Base-by-base conservation (phyloP, 306 rosid species). In the Cicer pinnatifidum region DNA sequence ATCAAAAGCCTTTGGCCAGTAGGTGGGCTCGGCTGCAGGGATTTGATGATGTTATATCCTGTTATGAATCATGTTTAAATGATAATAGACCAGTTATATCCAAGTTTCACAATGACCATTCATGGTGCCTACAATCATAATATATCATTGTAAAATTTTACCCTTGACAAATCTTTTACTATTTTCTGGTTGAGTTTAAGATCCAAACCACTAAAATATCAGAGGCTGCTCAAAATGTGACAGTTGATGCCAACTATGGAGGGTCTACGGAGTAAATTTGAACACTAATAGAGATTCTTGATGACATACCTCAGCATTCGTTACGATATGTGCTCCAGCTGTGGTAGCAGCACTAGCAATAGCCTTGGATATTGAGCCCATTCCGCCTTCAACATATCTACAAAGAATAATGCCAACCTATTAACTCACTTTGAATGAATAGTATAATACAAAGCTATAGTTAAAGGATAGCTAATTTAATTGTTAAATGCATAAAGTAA, bases 381-480 rank as follows among this genome's bases (percentile, higher is more conserved):
- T 94, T 81, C 99, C 99, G 78, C 99, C 99, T 88, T 94, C 99
- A 72, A 91, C 99, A 69, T 89, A 84, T 63, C 99, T 94, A 67
- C 68, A 73, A 47, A 43, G 72, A 85, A 85, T 1, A 56, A 65
- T 51, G 63, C 75, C 19, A 74, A 8, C 44, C 38, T 71, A 56
- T 40, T 65, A 39, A 67, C 63, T 47, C 71, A 7, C 37, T 38
- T 67, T 48, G 46, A 65, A 67, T 69, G 23, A 62, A 62, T 52
- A 68, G 58, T 17, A 57, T 13, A 74, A 62, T 41, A 48, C 20
- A 69, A 62, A 78, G 38, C 46, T 46, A 20, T 53, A 23, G 45
- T 38, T 23, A 75, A 71, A 52, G 45, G 38, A 11, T 68, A 28
- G 41, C 47, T 35, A 50, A 39, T 48, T 23, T 67, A 73, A 57